These are phyloP conservation scores for Nelumbo lutea DNA, from an alignment of 164 flowering plant genomes.

Conservation along the genomic window DNA sequence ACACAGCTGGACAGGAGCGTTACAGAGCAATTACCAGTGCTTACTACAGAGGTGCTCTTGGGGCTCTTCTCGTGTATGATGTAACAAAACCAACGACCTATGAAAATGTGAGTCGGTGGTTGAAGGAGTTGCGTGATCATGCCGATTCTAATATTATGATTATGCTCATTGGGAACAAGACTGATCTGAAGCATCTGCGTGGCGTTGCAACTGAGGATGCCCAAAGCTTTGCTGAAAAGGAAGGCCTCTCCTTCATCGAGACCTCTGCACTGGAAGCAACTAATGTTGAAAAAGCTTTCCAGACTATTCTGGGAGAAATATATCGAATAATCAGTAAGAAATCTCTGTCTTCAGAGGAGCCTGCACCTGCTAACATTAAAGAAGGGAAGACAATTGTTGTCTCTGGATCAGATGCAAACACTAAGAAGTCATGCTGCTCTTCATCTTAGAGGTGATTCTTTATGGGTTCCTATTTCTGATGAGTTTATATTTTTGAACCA, in stretches of 20 bases:
- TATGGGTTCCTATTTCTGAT: too few relatives aligned
- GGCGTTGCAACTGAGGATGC: slow-evolving; percentile 26
- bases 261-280: slow-evolving; percentile 68
- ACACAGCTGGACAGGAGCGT: slow-evolving; percentile 31
- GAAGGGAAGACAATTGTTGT: slow-evolving; percentile 44
- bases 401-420: slow-evolving; percentile 26
- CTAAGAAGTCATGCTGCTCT: slow-evolving; percentile 40
- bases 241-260: slow-evolving; percentile 52
- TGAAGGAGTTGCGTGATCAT: slow-evolving; percentile 28
- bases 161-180: slow-evolving; percentile 30
- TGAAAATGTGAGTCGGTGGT: slow-evolving; percentile 29
- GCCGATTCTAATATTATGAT: slow-evolving; percentile 32
- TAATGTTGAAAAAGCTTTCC: slow-evolving; percentile 66
- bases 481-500: too few relatives aligned
- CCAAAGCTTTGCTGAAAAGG: slow-evolving; percentile 53
- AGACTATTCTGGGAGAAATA: slow-evolving; percentile 57
- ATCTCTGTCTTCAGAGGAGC: slow-evolving; percentile 30
- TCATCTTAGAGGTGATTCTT: slow-evolving; percentile 17
- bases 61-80: slow-evolving; percentile 28
- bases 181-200: slow-evolving; percentile 27
- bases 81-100: slow-evolving; percentile 28
- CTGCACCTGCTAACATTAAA: slow-evolving; percentile 28
- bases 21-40: slow-evolving; percentile 33
- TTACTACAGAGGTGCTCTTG: slow-evolving; percentile 28
- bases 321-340: slow-evolving; percentile 42